Conservation (phyloP, 1,139 yeast genomes). For the Taiozyma sp. region DNA sequence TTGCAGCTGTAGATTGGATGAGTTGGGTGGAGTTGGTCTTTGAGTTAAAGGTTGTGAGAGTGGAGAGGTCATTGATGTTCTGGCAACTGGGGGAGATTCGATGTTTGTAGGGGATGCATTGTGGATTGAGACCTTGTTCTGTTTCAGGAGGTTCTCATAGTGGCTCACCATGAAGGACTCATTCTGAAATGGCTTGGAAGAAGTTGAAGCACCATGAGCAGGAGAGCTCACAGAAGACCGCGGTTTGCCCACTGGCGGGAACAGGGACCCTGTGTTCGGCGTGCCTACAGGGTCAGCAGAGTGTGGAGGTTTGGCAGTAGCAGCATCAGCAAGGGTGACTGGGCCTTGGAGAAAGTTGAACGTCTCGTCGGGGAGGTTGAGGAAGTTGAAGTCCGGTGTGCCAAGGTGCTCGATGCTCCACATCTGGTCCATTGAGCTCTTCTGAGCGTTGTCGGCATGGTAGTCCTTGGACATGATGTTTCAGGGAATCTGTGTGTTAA, state of each 20-base stretch:
- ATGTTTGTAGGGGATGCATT: constrained; percentile 15
- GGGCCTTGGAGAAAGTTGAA: constrained; percentile 17
- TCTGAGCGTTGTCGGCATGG: background rate
- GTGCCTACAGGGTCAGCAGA: background rate
- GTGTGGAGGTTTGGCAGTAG: constrained; percentile 2
- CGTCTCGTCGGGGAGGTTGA: constrained; percentile 24
- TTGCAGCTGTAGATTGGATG: background rate
- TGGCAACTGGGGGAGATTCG: constrained; percentile 11
- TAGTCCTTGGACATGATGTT: background rate
- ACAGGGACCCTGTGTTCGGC: background rate
- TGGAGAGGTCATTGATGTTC: constrained; percentile 1
- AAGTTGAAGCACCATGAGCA: background rate
- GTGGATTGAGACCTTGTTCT: constrained; percentile 18
- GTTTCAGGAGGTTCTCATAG: constrained; percentile 20
- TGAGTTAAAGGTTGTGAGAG: constrained; percentile 2
- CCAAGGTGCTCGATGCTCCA: constrained; percentile 13
- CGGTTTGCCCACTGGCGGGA: background rate
- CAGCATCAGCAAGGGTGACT: background rate
- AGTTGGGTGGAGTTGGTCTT: background rate
- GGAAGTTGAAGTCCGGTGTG: constrained; percentile 26
- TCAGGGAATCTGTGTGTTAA: too few species aligned
- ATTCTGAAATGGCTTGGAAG: constrained; percentile 5
- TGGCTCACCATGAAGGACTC: constrained; percentile 12
- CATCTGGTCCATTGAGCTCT: constrained; percentile 6
- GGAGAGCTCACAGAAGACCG: background rate